Percentiles rank a stretch among this genome's conserved stretches.
Conservation (phyloP, 257 asterid genomes). For the Plantago major region DNA sequence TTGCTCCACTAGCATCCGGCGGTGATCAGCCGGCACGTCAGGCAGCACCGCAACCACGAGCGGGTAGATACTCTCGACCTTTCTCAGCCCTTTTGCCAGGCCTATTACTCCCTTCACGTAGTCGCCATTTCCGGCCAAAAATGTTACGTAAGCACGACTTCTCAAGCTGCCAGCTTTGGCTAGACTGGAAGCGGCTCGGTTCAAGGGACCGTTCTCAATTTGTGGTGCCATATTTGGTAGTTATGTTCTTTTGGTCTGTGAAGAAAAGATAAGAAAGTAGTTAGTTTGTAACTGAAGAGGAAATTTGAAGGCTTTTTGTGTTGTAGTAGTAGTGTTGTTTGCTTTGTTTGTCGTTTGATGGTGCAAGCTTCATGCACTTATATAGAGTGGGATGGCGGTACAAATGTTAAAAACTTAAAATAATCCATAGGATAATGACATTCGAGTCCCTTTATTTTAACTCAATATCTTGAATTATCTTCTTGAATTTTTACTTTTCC, state of each 20-base stretch:
- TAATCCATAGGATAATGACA: not conserved
- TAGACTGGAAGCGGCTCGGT: slow-evolving; percentile 9
- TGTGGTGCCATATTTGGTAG: slow-evolving; percentile 28
- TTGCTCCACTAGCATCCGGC: slow-evolving; percentile 34
- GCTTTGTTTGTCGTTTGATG: slow-evolving; percentile 5
- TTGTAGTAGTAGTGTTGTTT: not conserved
- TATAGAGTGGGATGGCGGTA: not conserved
- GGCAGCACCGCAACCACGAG: slow-evolving; percentile 48
- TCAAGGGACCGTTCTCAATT: slow-evolving; percentile 8
- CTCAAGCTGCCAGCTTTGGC: slow-evolving; percentile 4
- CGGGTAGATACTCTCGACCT: slow-evolving; percentile 36
- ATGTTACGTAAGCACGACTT: slow-evolving; percentile 33
- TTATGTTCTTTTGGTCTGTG: not conserved
- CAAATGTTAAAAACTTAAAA: not conserved
- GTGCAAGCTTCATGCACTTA: not conserved
- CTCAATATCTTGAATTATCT: not conserved
- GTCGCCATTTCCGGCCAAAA: slow-evolving; percentile 45
- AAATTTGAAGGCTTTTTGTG: no score
- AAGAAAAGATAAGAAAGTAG: not conserved
- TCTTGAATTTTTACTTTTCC: not conserved
- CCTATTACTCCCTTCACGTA: slow-evolving; percentile 44
- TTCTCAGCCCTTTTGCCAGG: slow-evolving; percentile 42
- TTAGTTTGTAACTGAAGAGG: not conserved
- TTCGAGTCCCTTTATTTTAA: not conserved
- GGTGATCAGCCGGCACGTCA: slow-evolving; percentile 46